Evolutionary conservation across 164 flowering plant species (phyloP).

Genomic region (Saururus chinensis): DNA sequence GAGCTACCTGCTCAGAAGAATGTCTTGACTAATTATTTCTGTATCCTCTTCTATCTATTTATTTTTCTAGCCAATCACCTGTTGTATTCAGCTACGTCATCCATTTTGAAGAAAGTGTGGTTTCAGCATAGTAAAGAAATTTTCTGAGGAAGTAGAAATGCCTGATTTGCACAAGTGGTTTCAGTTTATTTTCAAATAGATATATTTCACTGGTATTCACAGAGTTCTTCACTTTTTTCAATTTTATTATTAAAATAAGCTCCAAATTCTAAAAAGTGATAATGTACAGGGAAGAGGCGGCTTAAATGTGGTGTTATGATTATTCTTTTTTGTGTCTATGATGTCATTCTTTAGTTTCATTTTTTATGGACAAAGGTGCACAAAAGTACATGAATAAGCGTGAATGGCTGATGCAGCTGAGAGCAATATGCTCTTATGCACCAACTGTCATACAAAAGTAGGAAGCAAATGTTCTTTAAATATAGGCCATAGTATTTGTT

Average conservation of each 20-base stretch:
- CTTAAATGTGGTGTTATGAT: neutral
- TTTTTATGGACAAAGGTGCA: neutral
- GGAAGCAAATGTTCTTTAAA: too few relatives aligned
- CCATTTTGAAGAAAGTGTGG: neutral
- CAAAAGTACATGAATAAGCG: neutral
- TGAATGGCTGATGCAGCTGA: neutral
- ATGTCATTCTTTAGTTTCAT: neutral
- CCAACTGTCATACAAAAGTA: neutral
- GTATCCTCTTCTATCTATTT: conserved; percentile 40
- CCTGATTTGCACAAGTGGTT: neutral
- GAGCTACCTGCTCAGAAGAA: conserved; percentile 83
- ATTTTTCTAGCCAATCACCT: neutral
- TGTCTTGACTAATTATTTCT: conserved; percentile 81
- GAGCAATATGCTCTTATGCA: neutral
- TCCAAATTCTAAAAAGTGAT: neutral
- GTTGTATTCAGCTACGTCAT: neutral
- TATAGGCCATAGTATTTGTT: too few relatives aligned
- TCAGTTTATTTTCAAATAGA: neutral
- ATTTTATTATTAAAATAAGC: too few relatives aligned
- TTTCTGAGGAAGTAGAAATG: neutral
- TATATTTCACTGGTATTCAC: neutral
- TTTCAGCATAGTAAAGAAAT: too few relatives aligned
- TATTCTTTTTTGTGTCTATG: neutral
- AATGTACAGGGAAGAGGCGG: neutral
- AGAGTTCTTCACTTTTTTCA: neutral